A percentile compares a stretch with the other conserved stretches of the same genome.
Conservation (phyloP, 306 rosid genomes). For the Malus sieversii region DNA sequence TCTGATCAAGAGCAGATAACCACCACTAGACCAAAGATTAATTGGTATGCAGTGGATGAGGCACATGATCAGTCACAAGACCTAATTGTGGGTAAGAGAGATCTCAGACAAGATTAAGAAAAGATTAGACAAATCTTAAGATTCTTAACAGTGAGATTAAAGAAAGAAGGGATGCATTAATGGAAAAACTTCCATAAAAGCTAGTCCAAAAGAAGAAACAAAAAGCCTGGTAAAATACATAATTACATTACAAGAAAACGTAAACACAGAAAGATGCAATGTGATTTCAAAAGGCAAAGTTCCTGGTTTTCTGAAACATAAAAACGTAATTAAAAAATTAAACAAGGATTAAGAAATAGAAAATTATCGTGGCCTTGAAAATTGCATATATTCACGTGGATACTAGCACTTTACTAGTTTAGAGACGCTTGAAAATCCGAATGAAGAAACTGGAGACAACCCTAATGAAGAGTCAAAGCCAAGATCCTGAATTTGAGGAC, state of each 20-base stretch:
- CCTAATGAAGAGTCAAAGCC: slow-evolving; percentile 28
- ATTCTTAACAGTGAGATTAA: slow-evolving; percentile 11
- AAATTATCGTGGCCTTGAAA: slow-evolving; percentile 23
- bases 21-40: no score
- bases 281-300: slow-evolving; percentile 17
- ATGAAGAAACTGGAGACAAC: slow-evolving; percentile 13
- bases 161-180: slow-evolving; percentile 3
- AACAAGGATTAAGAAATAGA: background rate
- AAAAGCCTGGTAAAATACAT: slow-evolving; percentile 15
- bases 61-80: background rate
- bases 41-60: no score
- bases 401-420: slow-evolving; percentile 1
- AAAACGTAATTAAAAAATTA: slow-evolving; percentile 1
- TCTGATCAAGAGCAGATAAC: no score
- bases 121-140: slow-evolving; percentile 4
- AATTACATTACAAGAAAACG: slow-evolving; percentile 3
- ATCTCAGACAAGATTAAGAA: slow-evolving; percentile 2
- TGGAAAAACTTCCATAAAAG: slow-evolving; percentile 26
- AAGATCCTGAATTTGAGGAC: slow-evolving; percentile 50
- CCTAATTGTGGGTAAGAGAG: background rate
- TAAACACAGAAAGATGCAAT: slow-evolving; percentile 21
- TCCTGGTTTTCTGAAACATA: slow-evolving; percentile 27
- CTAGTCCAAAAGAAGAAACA: slow-evolving; percentile 43
- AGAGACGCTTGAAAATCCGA: background rate
- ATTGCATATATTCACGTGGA: slow-evolving; percentile 17